phyloP scores from a whole-genome alignment of 164 flowering plant species.

The Vitis amurensis region DNA sequence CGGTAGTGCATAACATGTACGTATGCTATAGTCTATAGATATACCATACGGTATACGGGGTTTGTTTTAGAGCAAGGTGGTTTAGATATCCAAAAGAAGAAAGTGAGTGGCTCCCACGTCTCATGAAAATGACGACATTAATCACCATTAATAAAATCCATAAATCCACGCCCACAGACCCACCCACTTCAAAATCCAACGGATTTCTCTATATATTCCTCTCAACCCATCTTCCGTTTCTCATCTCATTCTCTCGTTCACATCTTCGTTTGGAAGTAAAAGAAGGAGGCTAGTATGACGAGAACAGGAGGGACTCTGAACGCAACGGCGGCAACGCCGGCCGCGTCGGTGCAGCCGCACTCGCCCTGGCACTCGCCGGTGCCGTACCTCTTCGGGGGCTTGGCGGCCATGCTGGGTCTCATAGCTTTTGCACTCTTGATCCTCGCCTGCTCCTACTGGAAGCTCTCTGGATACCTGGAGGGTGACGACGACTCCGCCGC shows the following conservation, averaged over 20 bases:
- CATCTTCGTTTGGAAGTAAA: neutral
- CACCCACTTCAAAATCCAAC: neutral
- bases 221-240: constrained; percentile 8
- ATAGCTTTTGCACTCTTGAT: constrained; percentile 81
- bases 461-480: constrained; percentile 58
- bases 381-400: constrained; percentile 85
- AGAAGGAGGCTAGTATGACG: constrained; percentile 9
- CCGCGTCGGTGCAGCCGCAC: constrained; percentile 16
- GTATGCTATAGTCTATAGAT: no score
- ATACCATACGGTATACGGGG: no score
- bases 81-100: neutral
- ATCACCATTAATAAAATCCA: neutral
- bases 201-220: constrained; percentile 20
- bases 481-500: constrained; percentile 26
- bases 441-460: constrained; percentile 86
- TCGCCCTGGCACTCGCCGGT: constrained; percentile 90
- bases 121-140: constrained; percentile 30
- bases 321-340: constrained; percentile 4
- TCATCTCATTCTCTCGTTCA: constrained; percentile 6
- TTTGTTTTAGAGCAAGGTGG: no score
- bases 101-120: neutral
- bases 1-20: no score
- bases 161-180: neutral
- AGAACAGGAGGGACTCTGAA: constrained; percentile 23
- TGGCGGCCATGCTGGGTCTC: constrained; percentile 85